Conservation (phyloP, 2,329 filamentous ascomycete genomes). For the Sarocladiaceae sp. region DNA sequence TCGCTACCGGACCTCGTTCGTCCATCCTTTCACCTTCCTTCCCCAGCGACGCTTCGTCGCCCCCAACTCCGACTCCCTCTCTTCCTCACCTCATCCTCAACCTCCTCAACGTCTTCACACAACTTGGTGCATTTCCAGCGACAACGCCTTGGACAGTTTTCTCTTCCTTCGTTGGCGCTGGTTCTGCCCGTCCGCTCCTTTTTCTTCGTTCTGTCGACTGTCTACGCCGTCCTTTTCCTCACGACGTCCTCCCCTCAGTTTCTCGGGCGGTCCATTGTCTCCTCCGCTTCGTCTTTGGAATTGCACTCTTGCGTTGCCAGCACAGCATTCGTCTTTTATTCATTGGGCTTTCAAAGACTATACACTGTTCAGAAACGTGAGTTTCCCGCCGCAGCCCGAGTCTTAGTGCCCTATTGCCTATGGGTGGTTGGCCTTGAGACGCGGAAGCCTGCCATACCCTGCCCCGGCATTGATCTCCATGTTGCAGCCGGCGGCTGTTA, state of each 20-base stretch:
- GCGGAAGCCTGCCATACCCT: slow-evolving; percentile 3
- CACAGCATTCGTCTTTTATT: slow-evolving; percentile 15
- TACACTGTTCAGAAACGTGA: not conserved
- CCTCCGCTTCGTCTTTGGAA: slow-evolving; percentile 1
- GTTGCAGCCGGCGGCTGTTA: not conserved
- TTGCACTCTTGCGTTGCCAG: slow-evolving; percentile 10
- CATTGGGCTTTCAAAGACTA: slow-evolving; percentile 7
- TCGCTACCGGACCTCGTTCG: no score
- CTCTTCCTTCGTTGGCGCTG: slow-evolving; percentile 43
- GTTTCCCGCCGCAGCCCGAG: no score
- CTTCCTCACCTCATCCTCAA: slow-evolving; percentile 20
- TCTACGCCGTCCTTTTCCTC: no score
- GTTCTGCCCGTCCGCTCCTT: slow-evolving; percentile 56
- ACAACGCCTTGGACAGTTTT: slow-evolving; percentile 31
- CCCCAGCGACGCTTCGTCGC: slow-evolving; percentile 5
- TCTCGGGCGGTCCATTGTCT: slow-evolving; percentile 18
- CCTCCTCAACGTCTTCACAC: slow-evolving; percentile 16
- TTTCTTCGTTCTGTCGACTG: slow-evolving; percentile 12
- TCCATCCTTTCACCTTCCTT: slow-evolving; percentile 1
- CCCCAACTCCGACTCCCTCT: slow-evolving; percentile 18
- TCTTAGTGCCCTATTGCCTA: no score
- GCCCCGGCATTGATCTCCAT: slow-evolving; percentile 4
- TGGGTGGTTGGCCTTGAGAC: not conserved
- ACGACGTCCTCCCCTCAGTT: slow-evolving; percentile 11
- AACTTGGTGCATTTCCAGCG: slow-evolving; percentile 51